phyloP scores from a whole-genome alignment of 1,139 yeast genomes.

The Kodamaea plutei region DNA sequence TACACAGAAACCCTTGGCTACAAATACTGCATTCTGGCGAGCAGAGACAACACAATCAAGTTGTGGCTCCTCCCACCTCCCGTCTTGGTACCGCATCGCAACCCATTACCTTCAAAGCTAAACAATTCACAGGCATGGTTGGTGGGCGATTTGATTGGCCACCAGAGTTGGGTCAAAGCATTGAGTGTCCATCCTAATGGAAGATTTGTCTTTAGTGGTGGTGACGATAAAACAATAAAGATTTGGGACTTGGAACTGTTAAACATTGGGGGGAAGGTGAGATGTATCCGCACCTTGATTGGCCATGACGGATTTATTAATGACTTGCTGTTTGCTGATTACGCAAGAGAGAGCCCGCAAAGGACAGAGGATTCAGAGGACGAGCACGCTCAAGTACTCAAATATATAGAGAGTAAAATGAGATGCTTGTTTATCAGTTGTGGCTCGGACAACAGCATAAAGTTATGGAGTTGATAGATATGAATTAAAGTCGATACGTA shows the following conservation, averaged over 20 bases:
- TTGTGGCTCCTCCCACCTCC: slow-evolving; percentile 78
- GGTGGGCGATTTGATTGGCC: slow-evolving; percentile 59
- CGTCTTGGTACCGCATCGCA: slow-evolving; percentile 45
- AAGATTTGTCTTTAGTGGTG: slow-evolving; percentile 60
- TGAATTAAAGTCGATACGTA: no score
- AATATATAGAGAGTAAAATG: slow-evolving; percentile 39
- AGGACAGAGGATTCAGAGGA: slow-evolving; percentile 15
- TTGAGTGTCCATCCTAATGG: slow-evolving; percentile 75
- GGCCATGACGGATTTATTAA: slow-evolving; percentile 78
- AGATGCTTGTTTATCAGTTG: slow-evolving; percentile 58
- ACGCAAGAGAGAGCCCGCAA: slow-evolving; percentile 4
- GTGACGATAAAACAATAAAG: slow-evolving; percentile 75
- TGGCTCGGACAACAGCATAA: slow-evolving; percentile 52
- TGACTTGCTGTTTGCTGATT: slow-evolving; percentile 55
- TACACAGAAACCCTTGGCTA: slow-evolving; percentile 44
- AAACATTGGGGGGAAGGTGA: slow-evolving; percentile 40
- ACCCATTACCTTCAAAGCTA: slow-evolving; percentile 51
- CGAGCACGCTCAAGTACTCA: slow-evolving; percentile 15
- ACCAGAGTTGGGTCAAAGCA: slow-evolving; percentile 83
- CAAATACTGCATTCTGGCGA: slow-evolving; percentile 72
- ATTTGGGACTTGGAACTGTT: slow-evolving; percentile 71
- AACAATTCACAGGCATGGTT: slow-evolving; percentile 59
- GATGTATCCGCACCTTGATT: slow-evolving; percentile 44
- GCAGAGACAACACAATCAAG: slow-evolving; percentile 72
- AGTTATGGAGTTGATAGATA: slow-evolving; percentile 45